phyloP scores from a whole-genome alignment of 495 filamentous ascomycete species.

The Hyaloscypha variabilis region DNA sequence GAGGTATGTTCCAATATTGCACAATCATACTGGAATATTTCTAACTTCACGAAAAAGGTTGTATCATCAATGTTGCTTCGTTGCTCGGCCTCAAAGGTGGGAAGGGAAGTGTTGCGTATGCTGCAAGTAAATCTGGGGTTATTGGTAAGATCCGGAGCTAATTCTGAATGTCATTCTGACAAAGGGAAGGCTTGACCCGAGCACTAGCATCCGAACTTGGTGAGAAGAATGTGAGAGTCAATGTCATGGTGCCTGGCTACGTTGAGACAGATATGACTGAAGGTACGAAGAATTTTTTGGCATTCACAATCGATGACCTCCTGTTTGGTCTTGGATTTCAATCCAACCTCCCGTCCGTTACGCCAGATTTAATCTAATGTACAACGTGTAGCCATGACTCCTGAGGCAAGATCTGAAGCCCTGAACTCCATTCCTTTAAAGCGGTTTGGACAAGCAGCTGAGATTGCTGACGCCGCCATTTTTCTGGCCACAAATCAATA shows the following conservation, averaged over 20 bases:
- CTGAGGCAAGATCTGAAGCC: constrained; percentile 29
- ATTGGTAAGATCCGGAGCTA: constrained; percentile 49
- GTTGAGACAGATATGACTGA: constrained; percentile 77
- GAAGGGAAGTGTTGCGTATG: constrained; percentile 70
- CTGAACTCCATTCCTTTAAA: constrained; percentile 59
- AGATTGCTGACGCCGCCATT: constrained; percentile 79
- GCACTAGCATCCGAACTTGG: constrained; percentile 68
- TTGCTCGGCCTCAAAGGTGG: constrained; percentile 67
- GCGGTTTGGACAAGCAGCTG: constrained; percentile 67
- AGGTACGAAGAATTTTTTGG: constrained; percentile 46
- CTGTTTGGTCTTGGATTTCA: not conserved
- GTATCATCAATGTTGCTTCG: constrained; percentile 82
- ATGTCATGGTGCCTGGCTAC: constrained; percentile 84
- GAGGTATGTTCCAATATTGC: constrained; percentile 31
- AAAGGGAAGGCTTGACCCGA: constrained; percentile 60
- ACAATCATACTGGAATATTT: not conserved
- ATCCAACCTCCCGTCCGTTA: constrained; percentile 7
- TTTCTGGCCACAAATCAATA: constrained; percentile 81
- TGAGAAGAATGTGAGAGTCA: constrained; percentile 63
- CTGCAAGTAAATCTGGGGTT: constrained; percentile 79
- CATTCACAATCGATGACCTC: not conserved
- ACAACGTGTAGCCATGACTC: constrained; percentile 32
- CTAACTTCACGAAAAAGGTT: constrained; percentile 37
- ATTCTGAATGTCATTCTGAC: not conserved
- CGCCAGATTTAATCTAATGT: constrained; percentile 32